Conservation (phyloP, 2,329 filamentous ascomycete genomes). For the Fusarium pininemorale region DNA sequence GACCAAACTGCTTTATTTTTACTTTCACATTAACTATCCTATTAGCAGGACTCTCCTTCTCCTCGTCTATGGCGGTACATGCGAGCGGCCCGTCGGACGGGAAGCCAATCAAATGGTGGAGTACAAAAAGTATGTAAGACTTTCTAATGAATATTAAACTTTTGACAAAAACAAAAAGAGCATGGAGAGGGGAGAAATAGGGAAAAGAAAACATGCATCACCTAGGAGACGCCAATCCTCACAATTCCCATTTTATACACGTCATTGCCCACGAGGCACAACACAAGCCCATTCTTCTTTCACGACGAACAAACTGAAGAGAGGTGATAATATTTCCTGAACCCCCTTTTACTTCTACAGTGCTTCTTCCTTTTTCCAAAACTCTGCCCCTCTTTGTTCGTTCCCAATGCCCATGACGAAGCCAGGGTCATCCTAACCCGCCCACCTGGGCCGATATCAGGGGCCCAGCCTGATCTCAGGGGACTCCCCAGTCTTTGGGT, state of each 20-base stretch:
- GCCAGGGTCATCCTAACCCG: constrained; percentile 40
- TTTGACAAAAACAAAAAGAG: constrained; percentile 6
- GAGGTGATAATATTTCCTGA: not conserved
- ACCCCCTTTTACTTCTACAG: constrained; percentile 38
- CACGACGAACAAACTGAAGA: not conserved
- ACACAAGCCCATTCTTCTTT: not conserved
- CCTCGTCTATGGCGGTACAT: constrained; percentile 22
- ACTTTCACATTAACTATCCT: not conserved
- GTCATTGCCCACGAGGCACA: constrained; percentile 16
- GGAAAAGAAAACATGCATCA: constrained; percentile 8
- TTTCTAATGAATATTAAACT: constrained; percentile 5
- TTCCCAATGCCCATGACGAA: constrained; percentile 10
- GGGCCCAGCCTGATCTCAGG: constrained; percentile 35
- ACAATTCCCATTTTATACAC: constrained; percentile 8
- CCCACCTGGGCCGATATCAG: constrained; percentile 32
- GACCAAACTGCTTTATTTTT: not conserved
- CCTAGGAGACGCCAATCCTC: constrained; percentile 30
- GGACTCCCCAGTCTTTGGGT: constrained; percentile 33
- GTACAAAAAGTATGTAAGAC: constrained; percentile 5
- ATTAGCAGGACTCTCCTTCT: not conserved
- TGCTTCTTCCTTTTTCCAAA: not conserved
- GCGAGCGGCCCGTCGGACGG: constrained; percentile 34
- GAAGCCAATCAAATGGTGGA: constrained; percentile 36
- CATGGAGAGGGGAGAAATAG: not conserved
- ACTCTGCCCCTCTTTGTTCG: constrained; percentile 32